These are phyloP conservation scores for Capsicum baccatum DNA, from an alignment of 257 asterid species.

Conservation along the genomic window DNA sequence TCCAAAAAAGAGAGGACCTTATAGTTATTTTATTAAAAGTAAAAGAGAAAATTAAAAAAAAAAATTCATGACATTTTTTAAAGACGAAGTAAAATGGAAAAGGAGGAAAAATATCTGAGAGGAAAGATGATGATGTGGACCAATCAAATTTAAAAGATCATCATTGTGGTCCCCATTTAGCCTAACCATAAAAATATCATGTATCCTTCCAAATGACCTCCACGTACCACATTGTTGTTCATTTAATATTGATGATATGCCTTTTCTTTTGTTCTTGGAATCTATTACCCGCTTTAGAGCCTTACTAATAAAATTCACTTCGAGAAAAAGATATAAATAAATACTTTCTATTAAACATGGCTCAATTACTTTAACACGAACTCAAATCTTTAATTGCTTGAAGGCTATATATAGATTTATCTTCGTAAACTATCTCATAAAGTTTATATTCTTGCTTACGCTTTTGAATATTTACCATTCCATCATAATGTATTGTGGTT, in stretches of 20 bases:
- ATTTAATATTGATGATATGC: neutral
- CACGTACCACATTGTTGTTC: constrained; percentile 39
- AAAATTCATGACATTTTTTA: too few species aligned
- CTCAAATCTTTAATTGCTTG: too few species aligned
- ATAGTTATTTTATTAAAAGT: too few species aligned
- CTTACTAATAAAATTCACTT: neutral
- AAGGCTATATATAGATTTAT: too few species aligned
- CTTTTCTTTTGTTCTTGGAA: neutral
- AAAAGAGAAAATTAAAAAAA: too few species aligned
- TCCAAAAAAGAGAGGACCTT: too few species aligned
- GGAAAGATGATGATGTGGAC: constrained; percentile 29
- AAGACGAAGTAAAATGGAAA: too few species aligned
- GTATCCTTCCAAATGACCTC: constrained; percentile 32
- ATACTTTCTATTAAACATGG: too few species aligned
- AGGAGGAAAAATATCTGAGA: constrained; percentile 33
- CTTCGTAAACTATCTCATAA: too few species aligned
- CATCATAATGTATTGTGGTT: neutral
- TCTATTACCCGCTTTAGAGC: neutral
- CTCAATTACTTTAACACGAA: too few species aligned
- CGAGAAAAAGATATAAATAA: neutral
- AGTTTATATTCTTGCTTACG: neutral
- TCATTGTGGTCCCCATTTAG: constrained; percentile 18
- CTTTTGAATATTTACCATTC: neutral
- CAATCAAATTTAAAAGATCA: constrained; percentile 1
- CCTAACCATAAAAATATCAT: constrained; percentile 37